Percentiles rank a stretch among this genome's conserved stretches.
phyloP scores from a whole-genome alignment of 805 yeast genomes.

The Debaryomyces castellii region DNA sequence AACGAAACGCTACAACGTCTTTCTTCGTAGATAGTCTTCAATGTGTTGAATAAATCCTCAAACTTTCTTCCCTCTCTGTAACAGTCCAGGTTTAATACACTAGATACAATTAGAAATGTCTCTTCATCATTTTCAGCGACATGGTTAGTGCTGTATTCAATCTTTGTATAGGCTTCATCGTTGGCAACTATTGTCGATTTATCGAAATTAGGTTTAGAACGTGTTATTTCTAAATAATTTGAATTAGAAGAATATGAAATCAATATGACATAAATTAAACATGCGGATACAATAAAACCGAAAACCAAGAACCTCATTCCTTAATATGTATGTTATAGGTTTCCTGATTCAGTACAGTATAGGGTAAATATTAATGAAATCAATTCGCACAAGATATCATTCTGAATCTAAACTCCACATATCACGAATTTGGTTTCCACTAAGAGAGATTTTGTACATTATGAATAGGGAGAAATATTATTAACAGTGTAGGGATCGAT shows the following conservation, averaged over 20 bases:
- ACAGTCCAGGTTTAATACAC: constrained; percentile 27
- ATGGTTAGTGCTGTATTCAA: constrained; percentile 1
- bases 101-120: constrained; percentile 16
- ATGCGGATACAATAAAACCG: not conserved
- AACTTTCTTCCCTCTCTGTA: constrained; percentile 37
- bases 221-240: not conserved
- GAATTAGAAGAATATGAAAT: not conserved
- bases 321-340: not conserved
- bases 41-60: constrained; percentile 28
- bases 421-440: no score
- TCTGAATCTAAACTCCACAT: no score
- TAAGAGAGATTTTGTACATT: no score
- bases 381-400: no score
- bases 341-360: no score
- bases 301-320: not conserved
- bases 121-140: constrained; percentile 1
- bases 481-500: no score
- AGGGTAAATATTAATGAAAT: no score
- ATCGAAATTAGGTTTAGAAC: not conserved
- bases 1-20: constrained; percentile 20
- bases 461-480: no score
- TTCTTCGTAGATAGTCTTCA: constrained; percentile 22
- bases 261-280: not conserved
- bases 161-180: constrained; percentile 4
- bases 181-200: not conserved